A percentile compares a stretch with the other conserved stretches of the same genome.
Conservation (phyloP, 2,329 filamentous ascomycete species). For the Alternaria sp. region DNA sequence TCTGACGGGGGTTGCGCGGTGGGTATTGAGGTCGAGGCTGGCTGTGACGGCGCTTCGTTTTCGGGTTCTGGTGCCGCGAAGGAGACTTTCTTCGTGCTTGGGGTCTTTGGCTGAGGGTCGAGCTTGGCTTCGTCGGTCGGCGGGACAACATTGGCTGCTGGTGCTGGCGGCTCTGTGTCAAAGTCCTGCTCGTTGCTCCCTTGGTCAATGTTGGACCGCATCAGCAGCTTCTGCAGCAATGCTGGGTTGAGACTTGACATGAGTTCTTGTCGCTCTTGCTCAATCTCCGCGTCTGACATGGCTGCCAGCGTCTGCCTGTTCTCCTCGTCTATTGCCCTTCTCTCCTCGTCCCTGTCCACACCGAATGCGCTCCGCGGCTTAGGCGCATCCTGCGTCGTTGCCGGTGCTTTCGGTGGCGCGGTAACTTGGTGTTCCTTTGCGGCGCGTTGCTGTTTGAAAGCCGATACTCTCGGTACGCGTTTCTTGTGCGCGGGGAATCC, state of each 20-base stretch:
- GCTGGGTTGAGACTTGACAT: constrained; percentile 76
- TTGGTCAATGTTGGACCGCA: constrained; percentile 77
- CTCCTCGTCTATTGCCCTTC: constrained; percentile 77
- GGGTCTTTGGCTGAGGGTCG: constrained; percentile 15
- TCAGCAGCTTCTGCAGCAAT: constrained; percentile 77
- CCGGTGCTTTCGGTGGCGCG: constrained; percentile 9
- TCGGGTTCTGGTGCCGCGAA: constrained; percentile 32
- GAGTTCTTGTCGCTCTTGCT: constrained; percentile 80
- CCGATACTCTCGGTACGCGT: constrained; percentile 69
- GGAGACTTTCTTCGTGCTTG: constrained; percentile 43
- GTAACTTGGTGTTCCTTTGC: constrained; percentile 35
- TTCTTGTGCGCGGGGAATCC: constrained; percentile 93
- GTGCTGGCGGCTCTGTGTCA: constrained; percentile 12
- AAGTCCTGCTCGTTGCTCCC: constrained; percentile 54
- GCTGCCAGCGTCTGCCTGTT: constrained; percentile 74
- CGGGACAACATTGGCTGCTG: neutral
- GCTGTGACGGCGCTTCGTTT: constrained; percentile 7
- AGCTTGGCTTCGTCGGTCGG: constrained; percentile 16
- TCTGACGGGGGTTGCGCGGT: neutral
- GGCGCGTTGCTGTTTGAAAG: constrained; percentile 76
- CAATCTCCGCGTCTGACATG: constrained; percentile 85
- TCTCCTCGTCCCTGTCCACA: constrained; percentile 62
- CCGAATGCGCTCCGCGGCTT: constrained; percentile 19
- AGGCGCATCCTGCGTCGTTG: constrained; percentile 18
- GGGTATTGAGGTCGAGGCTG: neutral